Conservation (phyloP, 805 yeast genomes). For the Ogataea siamensis region DNA sequence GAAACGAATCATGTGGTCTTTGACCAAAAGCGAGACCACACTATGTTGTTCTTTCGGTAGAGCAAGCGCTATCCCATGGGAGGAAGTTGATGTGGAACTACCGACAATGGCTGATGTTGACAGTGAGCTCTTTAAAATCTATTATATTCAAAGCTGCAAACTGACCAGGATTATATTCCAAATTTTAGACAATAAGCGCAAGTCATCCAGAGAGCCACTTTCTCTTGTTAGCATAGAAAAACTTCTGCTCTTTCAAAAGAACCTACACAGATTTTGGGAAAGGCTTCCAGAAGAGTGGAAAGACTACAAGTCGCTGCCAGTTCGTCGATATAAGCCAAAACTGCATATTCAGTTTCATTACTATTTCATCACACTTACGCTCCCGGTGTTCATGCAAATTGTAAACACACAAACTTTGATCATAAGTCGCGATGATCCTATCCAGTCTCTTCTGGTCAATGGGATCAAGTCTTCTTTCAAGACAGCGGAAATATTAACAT, state of each 20-base stretch:
- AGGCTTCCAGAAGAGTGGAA: slow-evolving; percentile 35
- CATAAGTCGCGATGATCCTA: slow-evolving; percentile 40
- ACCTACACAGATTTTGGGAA: slow-evolving; percentile 36
- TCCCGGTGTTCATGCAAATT: slow-evolving; percentile 43
- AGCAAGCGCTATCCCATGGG: slow-evolving; percentile 43
- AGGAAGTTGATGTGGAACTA: slow-evolving; percentile 42
- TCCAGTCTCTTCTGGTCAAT: slow-evolving; percentile 38
- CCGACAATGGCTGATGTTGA: slow-evolving; percentile 33
- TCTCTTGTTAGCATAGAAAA: slow-evolving; percentile 40
- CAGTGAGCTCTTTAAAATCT: slow-evolving; percentile 34
- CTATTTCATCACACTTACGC: slow-evolving; percentile 40
- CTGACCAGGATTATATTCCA: slow-evolving; percentile 39
- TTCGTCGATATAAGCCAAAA: slow-evolving; percentile 40
- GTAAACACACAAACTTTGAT: slow-evolving; percentile 36
- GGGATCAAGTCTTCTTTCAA: slow-evolving; percentile 41
- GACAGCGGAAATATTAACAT: slow-evolving; percentile 38
- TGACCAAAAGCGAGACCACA: slow-evolving; percentile 41
- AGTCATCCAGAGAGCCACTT: slow-evolving; percentile 38
- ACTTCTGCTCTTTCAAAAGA: slow-evolving; percentile 37
- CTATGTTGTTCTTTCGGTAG: slow-evolving; percentile 46
- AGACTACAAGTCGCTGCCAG: slow-evolving; percentile 33
- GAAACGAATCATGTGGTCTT: slow-evolving; percentile 44
- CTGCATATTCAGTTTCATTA: slow-evolving; percentile 42
- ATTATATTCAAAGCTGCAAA: slow-evolving; percentile 35
- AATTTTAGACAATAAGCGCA: slow-evolving; percentile 40